phyloP scores from a whole-genome alignment of 176 grass and related monocot species.

The Elaeis guineensis region DNA sequence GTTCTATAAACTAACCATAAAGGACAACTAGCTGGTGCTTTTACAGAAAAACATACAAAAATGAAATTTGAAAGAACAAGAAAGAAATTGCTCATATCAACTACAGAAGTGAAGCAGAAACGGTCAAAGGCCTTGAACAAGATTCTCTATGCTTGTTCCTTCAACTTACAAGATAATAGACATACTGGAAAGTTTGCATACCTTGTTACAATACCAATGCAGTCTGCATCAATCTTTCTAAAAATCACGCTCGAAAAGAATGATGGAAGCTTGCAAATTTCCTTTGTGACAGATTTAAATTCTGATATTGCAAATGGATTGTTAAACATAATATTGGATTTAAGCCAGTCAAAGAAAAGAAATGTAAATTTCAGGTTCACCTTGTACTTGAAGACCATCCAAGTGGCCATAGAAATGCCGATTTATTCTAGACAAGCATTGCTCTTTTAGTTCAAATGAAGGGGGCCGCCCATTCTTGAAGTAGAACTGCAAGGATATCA shows the following conservation, averaged over 20 bases:
- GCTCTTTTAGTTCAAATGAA: constrained; percentile 44
- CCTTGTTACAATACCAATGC: constrained; percentile 61
- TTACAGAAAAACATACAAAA: not conserved
- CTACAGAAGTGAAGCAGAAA: no score
- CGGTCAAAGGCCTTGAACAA: no score
- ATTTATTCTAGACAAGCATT: constrained; percentile 48
- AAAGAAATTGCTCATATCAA: not conserved
- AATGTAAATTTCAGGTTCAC: constrained; percentile 15
- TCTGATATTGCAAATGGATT: constrained; percentile 32
- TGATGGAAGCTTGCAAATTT: constrained; percentile 88
- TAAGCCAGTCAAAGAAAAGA: not conserved
- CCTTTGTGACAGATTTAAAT: constrained; percentile 86
- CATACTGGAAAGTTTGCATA: constrained; percentile 14
- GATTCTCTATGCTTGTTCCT: no score
- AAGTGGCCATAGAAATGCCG: constrained; percentile 56
- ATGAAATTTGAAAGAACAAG: not conserved
- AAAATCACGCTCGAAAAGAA: constrained; percentile 78
- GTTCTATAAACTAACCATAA: not conserved
- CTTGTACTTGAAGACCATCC: constrained; percentile 64
- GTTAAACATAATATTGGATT: not conserved
- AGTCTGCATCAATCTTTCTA: constrained; percentile 61
- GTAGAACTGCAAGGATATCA: constrained; percentile 55
- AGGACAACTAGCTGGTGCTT: not conserved
- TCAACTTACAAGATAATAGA: not conserved
- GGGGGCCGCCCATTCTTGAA: constrained; percentile 64